Percentiles rank a stretch among this genome's conserved stretches.
phyloP scores from a whole-genome alignment of 2,329 filamentous ascomycete species.

The Echinosphaeria canescens region DNA sequence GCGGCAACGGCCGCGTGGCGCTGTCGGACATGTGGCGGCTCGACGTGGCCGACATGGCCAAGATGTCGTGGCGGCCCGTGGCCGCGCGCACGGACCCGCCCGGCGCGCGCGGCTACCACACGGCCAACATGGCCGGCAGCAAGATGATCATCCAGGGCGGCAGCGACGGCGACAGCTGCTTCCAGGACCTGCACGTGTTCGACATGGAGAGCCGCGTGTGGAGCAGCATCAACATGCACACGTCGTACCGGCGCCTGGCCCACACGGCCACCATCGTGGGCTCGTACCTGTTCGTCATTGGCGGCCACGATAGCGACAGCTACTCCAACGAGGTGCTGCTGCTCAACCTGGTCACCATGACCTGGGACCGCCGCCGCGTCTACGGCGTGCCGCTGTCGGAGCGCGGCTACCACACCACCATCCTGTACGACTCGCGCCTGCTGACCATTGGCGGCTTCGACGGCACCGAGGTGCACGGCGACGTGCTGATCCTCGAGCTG shows the following conservation, averaged over 20 bases:
- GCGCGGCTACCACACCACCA: conserved; percentile 43
- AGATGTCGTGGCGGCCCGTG: conserved; percentile 48
- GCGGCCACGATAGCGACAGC: conserved; percentile 47
- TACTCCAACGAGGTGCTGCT: conserved; percentile 48
- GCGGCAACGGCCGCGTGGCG: conserved; percentile 46
- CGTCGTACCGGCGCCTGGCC: conserved; percentile 41
- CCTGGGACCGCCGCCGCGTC: conserved; percentile 45
- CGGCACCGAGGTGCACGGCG: conserved; percentile 43
- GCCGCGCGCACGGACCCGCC: conserved; percentile 21
- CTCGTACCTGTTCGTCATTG: conserved; percentile 47
- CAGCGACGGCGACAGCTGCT: conserved; percentile 49
- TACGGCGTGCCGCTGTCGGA: conserved; percentile 41
- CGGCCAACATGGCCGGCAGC: conserved; percentile 49
- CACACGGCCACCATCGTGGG: conserved; percentile 50
- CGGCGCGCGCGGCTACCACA: conserved; percentile 47
- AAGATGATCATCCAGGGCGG: conserved; percentile 54
- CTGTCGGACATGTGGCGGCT: conserved; percentile 55
- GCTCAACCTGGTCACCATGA: conserved; percentile 50
- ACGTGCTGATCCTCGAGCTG: conserved; percentile 44
- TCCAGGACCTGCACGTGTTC: conserved; percentile 54
- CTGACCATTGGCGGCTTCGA: conserved; percentile 47
- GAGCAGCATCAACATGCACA: conserved; percentile 33
- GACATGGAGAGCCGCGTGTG: conserved; percentile 40
- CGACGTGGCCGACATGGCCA: conserved; percentile 41
- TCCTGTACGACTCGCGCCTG: conserved; percentile 42